Percentiles rank a stretch among this genome's conserved stretches.
phyloP scores from a whole-genome alignment of 768 basidiomycete species.

The Termitomyces sp. region DNA sequence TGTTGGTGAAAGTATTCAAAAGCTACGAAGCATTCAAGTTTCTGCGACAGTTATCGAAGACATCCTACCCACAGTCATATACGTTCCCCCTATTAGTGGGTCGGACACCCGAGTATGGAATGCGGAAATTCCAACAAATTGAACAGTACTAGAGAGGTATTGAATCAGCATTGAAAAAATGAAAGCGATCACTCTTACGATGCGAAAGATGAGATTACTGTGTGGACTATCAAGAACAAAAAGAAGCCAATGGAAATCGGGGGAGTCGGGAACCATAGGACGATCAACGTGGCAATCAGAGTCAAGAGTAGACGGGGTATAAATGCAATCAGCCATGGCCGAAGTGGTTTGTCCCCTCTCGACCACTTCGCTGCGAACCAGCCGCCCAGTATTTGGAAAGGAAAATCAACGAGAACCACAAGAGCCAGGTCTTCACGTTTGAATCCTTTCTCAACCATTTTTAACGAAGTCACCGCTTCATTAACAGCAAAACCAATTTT shows the following conservation, averaged over 20 bases:
- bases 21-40: conserved; percentile 45
- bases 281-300: conserved; percentile 67
- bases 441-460: conserved; percentile 96
- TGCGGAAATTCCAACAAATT: conserved; percentile 98
- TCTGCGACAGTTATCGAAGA: not conserved
- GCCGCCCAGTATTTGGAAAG: conserved; percentile 93
- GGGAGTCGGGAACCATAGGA: conserved; percentile 80
- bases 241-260: conserved; percentile 80
- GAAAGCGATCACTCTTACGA: conserved; percentile 48
- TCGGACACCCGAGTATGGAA: conserved; percentile 98
- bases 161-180: not conserved
- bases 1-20: conserved; percentile 92
- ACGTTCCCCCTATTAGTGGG: conserved; percentile 95
- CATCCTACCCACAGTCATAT: conserved; percentile 85
- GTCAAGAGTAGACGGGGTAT: conserved; percentile 82
- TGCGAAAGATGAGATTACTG: conserved; percentile 80
- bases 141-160: conserved; percentile 69
- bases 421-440: conserved; percentile 95
- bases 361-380: conserved; percentile 95
- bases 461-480: conserved; percentile 87
- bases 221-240: conserved; percentile 72
- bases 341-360: conserved; percentile 69
- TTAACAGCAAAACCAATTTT: conserved; percentile 95
- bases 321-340: conserved; percentile 90
- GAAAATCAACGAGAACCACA: conserved; percentile 94